A percentile compares a stretch with the other conserved stretches of the same genome.
These are phyloP conservation scores for Tricholoma matsutake DNA, from an alignment of 768 basidiomycete genomes.

Conservation along the genomic window DNA sequence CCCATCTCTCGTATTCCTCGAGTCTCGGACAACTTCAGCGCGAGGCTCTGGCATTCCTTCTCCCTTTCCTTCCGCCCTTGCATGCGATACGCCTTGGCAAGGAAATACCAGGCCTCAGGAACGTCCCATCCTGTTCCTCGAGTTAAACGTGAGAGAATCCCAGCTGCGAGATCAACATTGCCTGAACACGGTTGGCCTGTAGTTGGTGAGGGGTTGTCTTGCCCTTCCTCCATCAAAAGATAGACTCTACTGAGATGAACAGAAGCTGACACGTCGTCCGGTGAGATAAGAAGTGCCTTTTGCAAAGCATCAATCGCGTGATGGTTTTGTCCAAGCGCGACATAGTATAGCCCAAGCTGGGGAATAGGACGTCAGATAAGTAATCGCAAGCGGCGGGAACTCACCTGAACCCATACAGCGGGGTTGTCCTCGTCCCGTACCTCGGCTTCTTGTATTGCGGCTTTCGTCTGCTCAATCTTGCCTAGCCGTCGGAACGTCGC, in stretches of 20 bases:
- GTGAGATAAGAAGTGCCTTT: slow-evolving; percentile 86
- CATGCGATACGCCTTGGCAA: slow-evolving; percentile 76
- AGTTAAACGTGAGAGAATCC: slow-evolving; percentile 73
- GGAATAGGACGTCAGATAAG: neutral
- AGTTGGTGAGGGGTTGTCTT: slow-evolving; percentile 25
- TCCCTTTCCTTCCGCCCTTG: slow-evolving; percentile 18
- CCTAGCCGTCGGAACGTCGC: slow-evolving; percentile 90
- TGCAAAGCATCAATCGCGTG: slow-evolving; percentile 75
- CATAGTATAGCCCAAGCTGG: slow-evolving; percentile 74
- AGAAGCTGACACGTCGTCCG: slow-evolving; percentile 72
- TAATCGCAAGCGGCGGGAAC: slow-evolving; percentile 16
- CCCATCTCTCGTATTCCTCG: slow-evolving; percentile 18
- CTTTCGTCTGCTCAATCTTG: slow-evolving; percentile 86
- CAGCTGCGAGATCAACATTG: slow-evolving; percentile 77
- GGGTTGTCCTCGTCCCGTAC: slow-evolving; percentile 82
- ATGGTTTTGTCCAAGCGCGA: slow-evolving; percentile 52
- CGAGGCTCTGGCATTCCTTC: slow-evolving; percentile 16
- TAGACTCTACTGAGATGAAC: slow-evolving; percentile 79
- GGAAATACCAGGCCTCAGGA: slow-evolving; percentile 92
- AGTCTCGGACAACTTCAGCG: slow-evolving; percentile 11
- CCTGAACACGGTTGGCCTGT: slow-evolving; percentile 1
- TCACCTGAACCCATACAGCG: slow-evolving; percentile 92
- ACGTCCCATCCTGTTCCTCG: slow-evolving; percentile 85
- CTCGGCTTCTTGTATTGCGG: slow-evolving; percentile 94
- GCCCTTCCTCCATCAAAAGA: slow-evolving; percentile 34